Percentiles rank a stretch among this genome's conserved stretches.
These are phyloP conservation scores for Flaveria bidentis DNA, from an alignment of 129 eudicot species.

Conservation along the genomic window DNA sequence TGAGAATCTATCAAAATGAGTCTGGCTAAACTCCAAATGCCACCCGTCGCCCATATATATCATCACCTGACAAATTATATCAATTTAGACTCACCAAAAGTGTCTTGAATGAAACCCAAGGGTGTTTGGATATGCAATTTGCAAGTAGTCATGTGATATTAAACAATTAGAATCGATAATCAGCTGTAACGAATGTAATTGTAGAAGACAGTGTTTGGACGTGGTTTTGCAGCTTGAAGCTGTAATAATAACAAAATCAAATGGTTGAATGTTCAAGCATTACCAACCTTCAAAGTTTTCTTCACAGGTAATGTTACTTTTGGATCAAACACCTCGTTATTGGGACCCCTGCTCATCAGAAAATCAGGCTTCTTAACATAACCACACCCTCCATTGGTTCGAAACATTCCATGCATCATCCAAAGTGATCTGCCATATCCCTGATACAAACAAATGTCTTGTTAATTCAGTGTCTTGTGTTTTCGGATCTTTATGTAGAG, in stretches of 20 bases:
- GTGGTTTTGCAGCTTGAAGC: not conserved
- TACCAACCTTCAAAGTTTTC: constrained; percentile 64
- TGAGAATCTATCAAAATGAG: constrained; percentile 76
- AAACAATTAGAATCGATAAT: not conserved
- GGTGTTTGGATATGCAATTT: not conserved
- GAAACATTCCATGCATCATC: constrained; percentile 88
- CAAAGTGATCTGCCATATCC: constrained; percentile 83
- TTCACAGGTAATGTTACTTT: constrained; percentile 51
- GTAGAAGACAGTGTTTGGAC: not conserved
- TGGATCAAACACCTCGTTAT: constrained; percentile 67
- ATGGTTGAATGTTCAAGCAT: not conserved
- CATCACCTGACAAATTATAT: constrained; percentile 47
- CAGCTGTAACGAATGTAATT: not conserved
- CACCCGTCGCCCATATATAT: constrained; percentile 89
- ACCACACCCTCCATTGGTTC: constrained; percentile 92
- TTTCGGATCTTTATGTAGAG: constrained; percentile 3
- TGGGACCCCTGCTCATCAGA: constrained; percentile 51
- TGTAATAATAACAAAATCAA: not conserved
- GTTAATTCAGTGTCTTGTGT: not conserved
- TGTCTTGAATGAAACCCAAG: constrained; percentile 4
- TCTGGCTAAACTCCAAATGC: constrained; percentile 81
- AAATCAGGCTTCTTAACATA: constrained; percentile 76
- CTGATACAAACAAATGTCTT: constrained; percentile 34
- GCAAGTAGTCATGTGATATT: not conserved
- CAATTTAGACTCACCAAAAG: not conserved